These are phyloP conservation scores for Crithidia expoeki DNA, from an alignment of 208 protist genomes.

Conservation along the genomic window DNA sequence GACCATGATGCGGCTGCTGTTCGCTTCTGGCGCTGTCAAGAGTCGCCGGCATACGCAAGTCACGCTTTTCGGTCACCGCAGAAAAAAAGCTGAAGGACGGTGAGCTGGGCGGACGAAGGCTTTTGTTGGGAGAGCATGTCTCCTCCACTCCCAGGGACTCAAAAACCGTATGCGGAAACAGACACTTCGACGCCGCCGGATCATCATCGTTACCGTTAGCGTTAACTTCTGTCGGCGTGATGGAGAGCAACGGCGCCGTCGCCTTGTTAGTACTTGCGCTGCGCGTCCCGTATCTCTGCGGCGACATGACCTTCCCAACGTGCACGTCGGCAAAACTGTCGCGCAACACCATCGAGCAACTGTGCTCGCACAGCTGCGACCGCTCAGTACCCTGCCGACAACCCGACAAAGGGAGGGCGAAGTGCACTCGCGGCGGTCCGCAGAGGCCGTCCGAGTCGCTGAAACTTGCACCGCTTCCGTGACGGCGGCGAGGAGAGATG, in stretches of 20 bases:
- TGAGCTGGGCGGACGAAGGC: conserved; percentile 13
- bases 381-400: background rate
- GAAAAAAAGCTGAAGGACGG: conserved; percentile 35
- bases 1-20: background rate
- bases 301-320: background rate
- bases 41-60: background rate
- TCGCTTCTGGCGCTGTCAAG: conserved; percentile 5
- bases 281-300: background rate
- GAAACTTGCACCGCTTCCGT: background rate
- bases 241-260: conserved; percentile 5
- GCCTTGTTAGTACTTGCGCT: conserved; percentile 3
- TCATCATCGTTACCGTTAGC: background rate
- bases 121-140: background rate
- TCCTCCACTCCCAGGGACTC: background rate
- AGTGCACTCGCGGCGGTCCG: conserved; percentile 14
- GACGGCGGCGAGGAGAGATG: conserved; percentile 5
- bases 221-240: background rate
- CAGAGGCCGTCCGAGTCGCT: conserved; percentile 10
- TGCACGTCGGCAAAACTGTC: background rate
- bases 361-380: conserved; percentile 3
- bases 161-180: background rate
- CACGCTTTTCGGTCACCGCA: background rate
- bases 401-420: background rate
- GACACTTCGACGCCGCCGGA: background rate
- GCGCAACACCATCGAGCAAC: background rate